phyloP scores from a whole-genome alignment of 78 protist species.

The Planoprotostelium fungivorum region DNA sequence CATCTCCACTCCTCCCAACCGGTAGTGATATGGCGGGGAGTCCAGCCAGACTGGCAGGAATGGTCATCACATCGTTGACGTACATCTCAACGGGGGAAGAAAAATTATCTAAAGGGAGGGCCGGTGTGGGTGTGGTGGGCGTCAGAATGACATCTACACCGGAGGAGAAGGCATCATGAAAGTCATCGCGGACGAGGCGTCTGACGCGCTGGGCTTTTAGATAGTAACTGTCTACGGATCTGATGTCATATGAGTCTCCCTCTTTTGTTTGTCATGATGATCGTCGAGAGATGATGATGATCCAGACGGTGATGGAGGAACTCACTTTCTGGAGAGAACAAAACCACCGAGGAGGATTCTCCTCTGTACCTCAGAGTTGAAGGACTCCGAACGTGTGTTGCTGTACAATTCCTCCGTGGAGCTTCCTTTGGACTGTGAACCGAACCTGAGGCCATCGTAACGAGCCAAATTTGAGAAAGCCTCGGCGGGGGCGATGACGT shows the following conservation, averaged over 20 bases:
- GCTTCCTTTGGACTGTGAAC: not conserved
- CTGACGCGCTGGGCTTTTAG: constrained; percentile 45
- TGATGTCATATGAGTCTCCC: not conserved
- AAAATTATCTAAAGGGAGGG: constrained; percentile 8
- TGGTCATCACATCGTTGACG: constrained; percentile 49
- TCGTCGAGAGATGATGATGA: too few species aligned
- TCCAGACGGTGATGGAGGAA: too few species aligned
- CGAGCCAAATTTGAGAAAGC: constrained; percentile 75
- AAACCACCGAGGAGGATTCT: constrained; percentile 63
- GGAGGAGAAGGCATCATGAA: constrained; percentile 6
- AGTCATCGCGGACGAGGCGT: constrained; percentile 56
- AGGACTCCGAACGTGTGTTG: constrained; percentile 40
- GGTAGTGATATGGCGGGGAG: constrained; percentile 55
- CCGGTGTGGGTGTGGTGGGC: constrained; percentile 48
- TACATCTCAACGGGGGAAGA: constrained; percentile 39
- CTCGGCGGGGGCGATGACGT: constrained; percentile 79
- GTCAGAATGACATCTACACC: constrained; percentile 43
- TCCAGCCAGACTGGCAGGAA: constrained; percentile 55
- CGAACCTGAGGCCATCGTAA: constrained; percentile 73
- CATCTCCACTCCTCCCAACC: constrained; percentile 5
- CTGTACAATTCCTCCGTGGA: constrained; percentile 18
- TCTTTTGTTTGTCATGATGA: too few species aligned
- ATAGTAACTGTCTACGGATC: constrained; percentile 39
- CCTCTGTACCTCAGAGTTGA: constrained; percentile 57
- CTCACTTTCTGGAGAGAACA: constrained; percentile 43